Evolutionary conservation across 2,329 filamentous ascomycete species (phyloP), one percentile per base, ranked within the genome.

Genomic region (Exophiala aquamarina): DNA sequence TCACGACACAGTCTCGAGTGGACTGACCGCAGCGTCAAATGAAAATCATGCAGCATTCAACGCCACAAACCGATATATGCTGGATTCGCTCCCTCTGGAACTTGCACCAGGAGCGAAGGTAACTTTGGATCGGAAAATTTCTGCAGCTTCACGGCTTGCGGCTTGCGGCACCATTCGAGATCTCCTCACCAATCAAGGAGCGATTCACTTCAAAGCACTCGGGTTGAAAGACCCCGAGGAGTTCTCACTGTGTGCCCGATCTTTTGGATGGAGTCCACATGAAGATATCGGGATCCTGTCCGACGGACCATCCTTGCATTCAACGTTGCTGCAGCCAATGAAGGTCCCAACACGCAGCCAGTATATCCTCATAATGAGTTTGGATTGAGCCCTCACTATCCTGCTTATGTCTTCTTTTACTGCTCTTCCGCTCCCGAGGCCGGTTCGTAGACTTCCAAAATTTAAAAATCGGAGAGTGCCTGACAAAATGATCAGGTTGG

Each of bases 351-450:
- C 17, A 31, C 23, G 6, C 40, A 31, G 19, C 40, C 40, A 19
- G 28, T 43, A 15, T 43, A 17, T 10, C 40, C 40, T 28, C 40
- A 43, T 28, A 43, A 43, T 20, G 40, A 43, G 18, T 43, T 31
- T 14, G 40, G 26, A 13, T 34, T 28, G 40, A 43, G 40, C 19
- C 23, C 40, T 9, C 23, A 31, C 19, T 21, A 43, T 21, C 40
- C 40, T 20, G 23, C 40, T 13, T 43, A 31, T 14, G 21, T 43
- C 3, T 17, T 31, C 8, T 43, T 43, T 26, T 43, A 31, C 28
- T 21, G 21, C 11, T 17, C 34, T n/a, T n/a, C 13, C 6, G 40
- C 28, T n/a, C 40, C 40, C 14, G 26, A 43, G 18, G 34, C 35
- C 19, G 35, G 35, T 37, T 13, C 19, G 18, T 18, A 18, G 11